These are phyloP conservation scores for Tylopilus cervinicoccineus DNA, from an alignment of 768 basidiomycete species.

Conservation along the genomic window DNA sequence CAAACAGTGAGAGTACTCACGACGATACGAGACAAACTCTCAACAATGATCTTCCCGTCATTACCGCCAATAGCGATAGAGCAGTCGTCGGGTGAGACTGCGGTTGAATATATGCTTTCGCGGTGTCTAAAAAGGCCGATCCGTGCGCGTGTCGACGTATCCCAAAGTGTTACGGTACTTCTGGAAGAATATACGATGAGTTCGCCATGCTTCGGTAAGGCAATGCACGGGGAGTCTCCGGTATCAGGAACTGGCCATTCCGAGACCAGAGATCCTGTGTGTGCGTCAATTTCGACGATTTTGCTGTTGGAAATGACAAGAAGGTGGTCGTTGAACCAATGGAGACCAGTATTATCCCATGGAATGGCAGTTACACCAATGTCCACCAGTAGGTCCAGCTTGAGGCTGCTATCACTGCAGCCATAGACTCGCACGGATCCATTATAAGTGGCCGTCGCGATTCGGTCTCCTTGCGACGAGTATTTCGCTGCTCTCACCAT, in stretches of 20 bases:
- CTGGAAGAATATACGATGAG: neutral
- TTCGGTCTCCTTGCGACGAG: neutral
- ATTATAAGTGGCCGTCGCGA: neutral
- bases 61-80: neutral
- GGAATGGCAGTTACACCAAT: neutral
- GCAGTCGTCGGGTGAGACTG: neutral
- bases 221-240: fast-evolving
- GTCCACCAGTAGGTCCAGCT: neutral
- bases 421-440: neutral
- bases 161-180: neutral
- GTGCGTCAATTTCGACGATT: neutral
- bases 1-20: neutral
- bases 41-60: neutral
- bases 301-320: neutral
- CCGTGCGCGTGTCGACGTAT: neutral
- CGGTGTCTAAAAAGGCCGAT: neutral
- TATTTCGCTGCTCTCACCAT: neutral
- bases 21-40: neutral
- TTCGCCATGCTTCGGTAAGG: neutral
- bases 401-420: neutral
- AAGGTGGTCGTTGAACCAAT: neutral
- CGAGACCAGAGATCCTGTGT: neutral
- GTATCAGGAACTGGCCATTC: neutral
- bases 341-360: neutral
- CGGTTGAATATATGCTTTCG: neutral